phyloP scores from a whole-genome alignment of 1,284 basidiomycete genomes.

The Mycena sp. region DNA sequence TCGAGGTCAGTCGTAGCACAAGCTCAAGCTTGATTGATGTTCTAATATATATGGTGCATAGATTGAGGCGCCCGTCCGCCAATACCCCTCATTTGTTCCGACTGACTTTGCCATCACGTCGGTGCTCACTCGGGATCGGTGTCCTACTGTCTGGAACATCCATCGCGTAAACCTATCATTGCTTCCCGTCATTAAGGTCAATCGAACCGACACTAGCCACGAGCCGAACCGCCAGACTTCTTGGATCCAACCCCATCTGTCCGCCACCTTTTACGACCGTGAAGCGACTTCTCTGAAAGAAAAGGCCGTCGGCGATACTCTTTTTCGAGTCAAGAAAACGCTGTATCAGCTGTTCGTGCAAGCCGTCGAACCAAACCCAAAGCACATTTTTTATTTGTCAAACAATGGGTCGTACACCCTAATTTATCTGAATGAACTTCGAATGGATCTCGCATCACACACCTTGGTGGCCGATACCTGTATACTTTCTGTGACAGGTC shows the following conservation, averaged over 20 bases:
- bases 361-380: conserved; percentile 20
- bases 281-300: not conserved
- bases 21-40: not conserved
- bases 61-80: conserved; percentile 41
- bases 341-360: not conserved
- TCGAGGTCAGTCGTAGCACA: conserved; percentile 53
- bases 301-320: not conserved
- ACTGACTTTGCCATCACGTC: conserved; percentile 44
- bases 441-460: conserved; percentile 54
- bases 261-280: conserved; percentile 5
- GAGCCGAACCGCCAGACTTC: conserved; percentile 8
- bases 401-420: conserved; percentile 43
- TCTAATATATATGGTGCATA: conserved; percentile 16
- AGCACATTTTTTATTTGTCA: conserved; percentile 43
- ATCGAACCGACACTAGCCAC: not conserved
- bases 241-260: not conserved
- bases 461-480: conserved; percentile 56
- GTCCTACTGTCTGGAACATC: conserved; percentile 48
- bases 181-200: conserved; percentile 39
- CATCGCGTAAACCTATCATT: conserved; percentile 51
- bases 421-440: conserved; percentile 47
- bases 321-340: conserved; percentile 1
- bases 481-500: conserved; percentile 48
- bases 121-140: conserved; percentile 28
- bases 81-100: conserved; percentile 11